Percentiles rank a stretch among this genome's conserved stretches.
phyloP scores from a whole-genome alignment of 345 rosid species.

The Erucastrum elatum region DNA sequence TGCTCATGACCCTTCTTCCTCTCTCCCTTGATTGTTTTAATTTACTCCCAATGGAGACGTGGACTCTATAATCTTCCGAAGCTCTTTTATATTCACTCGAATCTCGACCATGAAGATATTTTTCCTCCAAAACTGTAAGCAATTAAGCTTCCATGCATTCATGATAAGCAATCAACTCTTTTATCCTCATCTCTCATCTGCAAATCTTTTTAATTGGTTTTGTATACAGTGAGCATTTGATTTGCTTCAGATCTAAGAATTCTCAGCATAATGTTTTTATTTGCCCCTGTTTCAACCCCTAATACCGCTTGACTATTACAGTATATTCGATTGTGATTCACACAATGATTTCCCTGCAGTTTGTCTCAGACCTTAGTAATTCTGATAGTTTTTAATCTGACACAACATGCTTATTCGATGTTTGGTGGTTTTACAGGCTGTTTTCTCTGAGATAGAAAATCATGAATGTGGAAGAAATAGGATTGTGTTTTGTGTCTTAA shows the following conservation, averaged over 20 bases:
- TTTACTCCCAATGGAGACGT: no score
- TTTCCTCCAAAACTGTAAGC: no score
- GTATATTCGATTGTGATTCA: not conserved
- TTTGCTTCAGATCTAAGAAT: not conserved
- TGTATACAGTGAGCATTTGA: not conserved
- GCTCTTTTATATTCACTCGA: no score
- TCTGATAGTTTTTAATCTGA: not conserved
- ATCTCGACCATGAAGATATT: no score
- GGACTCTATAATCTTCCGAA: no score
- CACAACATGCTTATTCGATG: not conserved
- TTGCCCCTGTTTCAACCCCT: not conserved
- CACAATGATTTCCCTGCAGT: not conserved
- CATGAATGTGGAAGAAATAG: not conserved
- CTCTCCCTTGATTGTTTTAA: no score
- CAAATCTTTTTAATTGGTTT: not conserved
- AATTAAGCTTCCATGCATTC: no score
- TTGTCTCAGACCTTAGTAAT: not conserved
- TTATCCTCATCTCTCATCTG: not conserved
- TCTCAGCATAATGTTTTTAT: not conserved
- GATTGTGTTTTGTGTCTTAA: not conserved
- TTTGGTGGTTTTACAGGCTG: not conserved
- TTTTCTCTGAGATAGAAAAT: not conserved
- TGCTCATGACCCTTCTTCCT: no score
- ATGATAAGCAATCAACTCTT: no score
- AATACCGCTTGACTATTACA: not conserved